Evolutionary conservation across 768 basidiomycete species (phyloP).

Genomic region (Boletus rubroflammeus): DNA sequence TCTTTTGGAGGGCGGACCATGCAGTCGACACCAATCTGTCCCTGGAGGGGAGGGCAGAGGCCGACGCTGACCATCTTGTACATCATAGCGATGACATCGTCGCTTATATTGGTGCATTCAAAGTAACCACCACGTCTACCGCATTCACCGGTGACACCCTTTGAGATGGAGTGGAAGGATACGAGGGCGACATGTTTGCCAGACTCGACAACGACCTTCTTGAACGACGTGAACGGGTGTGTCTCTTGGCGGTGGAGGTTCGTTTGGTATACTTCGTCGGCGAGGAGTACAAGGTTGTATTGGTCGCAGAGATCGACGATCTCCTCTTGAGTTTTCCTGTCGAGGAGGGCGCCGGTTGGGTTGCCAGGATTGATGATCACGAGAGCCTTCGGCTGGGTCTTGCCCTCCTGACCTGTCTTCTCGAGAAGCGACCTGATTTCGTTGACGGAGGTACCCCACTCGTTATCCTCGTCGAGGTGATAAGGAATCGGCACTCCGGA

Average conservation of each 20-base stretch:
- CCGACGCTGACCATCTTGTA: slow-evolving; percentile 96
- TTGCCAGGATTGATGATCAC: slow-evolving; percentile 99
- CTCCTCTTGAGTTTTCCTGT: slow-evolving; percentile 61
- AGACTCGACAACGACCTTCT: slow-evolving; percentile 78
- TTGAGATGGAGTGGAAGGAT: slow-evolving; percentile 97
- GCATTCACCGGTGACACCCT: slow-evolving; percentile 95
- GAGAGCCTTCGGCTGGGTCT: slow-evolving; percentile 66
- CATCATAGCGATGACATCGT: slow-evolving; percentile 77
- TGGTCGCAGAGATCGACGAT: slow-evolving; percentile 85
- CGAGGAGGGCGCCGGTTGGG: slow-evolving; percentile 87
- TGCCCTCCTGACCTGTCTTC: slow-evolving; percentile 58
- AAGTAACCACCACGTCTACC: slow-evolving; percentile 97
- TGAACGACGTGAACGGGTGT: slow-evolving; percentile 90
- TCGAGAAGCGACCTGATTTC: slow-evolving; percentile 66
- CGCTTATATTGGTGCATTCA: slow-evolving; percentile 79
- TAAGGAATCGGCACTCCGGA: slow-evolving; percentile 83
- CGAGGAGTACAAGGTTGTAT: slow-evolving; percentile 82
- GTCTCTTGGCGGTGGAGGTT: slow-evolving; percentile 73
- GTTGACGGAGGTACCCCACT: slow-evolving; percentile 75
- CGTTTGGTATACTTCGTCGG: slow-evolving; percentile 97
- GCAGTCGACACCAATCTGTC: slow-evolving; percentile 92
- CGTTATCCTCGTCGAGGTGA: slow-evolving; percentile 76
- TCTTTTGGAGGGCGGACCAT: slow-evolving; percentile 86
- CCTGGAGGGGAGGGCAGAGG: slow-evolving; percentile 85
- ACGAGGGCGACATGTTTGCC: slow-evolving; percentile 65